These are phyloP conservation scores for Starmerella geochares DNA, from an alignment of 805 yeast genomes.

Conservation along the genomic window DNA sequence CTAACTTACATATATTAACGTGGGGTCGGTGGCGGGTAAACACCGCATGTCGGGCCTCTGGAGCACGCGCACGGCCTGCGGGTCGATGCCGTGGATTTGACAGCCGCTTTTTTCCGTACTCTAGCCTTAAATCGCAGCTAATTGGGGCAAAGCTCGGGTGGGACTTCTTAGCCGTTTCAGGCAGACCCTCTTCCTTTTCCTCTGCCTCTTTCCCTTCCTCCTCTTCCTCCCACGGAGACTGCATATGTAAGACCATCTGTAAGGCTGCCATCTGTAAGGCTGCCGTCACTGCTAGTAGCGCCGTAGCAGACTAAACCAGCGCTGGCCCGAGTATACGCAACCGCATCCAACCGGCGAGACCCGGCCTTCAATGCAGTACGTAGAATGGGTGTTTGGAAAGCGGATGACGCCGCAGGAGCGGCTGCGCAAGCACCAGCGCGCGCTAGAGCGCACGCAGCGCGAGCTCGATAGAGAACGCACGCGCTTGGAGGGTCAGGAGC, in stretches of 20 bases:
- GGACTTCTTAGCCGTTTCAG: not conserved
- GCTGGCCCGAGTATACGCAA: too few relatives aligned
- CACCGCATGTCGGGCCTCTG: not conserved
- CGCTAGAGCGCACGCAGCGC: conserved; percentile 86
- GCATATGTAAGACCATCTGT: conserved; percentile 2
- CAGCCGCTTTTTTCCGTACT: too few relatives aligned
- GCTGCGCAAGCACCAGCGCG: conserved; percentile 88
- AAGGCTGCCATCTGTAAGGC: not conserved
- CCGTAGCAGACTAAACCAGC: too few relatives aligned
- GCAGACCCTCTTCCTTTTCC: not conserved
- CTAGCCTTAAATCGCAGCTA: too few relatives aligned
- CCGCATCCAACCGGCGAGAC: too few relatives aligned
- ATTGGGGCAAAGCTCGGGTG: too few relatives aligned
- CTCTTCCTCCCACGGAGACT: not conserved
- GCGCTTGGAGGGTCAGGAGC: conserved; percentile 84
- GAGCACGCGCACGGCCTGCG: too few relatives aligned
- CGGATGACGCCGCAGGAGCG: conserved; percentile 88
- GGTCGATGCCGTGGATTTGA: too few relatives aligned
- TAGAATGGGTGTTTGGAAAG: conserved; percentile 96
- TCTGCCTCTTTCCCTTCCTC: too few relatives aligned
- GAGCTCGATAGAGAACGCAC: conserved; percentile 81
- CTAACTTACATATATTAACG: not conserved
- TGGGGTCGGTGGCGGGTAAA: not conserved
- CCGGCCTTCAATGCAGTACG: conserved; percentile 50
- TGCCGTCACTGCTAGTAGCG: too few relatives aligned